phyloP scores from a whole-genome alignment of 257 asterid genomes.

The Verbena officinalis region DNA sequence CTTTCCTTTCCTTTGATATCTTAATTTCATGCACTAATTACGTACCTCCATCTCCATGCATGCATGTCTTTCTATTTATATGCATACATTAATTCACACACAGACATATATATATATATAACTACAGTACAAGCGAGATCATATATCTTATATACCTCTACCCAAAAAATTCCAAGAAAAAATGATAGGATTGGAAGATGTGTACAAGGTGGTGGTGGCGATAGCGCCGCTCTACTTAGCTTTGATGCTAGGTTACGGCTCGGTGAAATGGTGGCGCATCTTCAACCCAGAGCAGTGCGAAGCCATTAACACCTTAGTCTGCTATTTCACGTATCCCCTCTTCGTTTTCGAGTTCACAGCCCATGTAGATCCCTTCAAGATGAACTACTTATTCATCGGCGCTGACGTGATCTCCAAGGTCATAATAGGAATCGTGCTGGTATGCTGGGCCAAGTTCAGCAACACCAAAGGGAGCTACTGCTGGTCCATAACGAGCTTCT shows the following conservation, averaged over 20 bases:
- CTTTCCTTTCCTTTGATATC: neutral
- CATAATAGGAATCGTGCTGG: conserved; percentile 39
- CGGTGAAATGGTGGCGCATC: conserved; percentile 66
- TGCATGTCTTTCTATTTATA: neutral
- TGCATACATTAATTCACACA: neutral
- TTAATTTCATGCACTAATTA: too few relatives aligned
- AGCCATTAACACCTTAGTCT: conserved; percentile 50
- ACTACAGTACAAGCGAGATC: neutral
- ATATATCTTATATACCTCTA: too few relatives aligned
- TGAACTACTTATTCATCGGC: conserved; percentile 52
- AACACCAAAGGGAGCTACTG: conserved; percentile 42
- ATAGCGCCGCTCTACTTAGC: conserved; percentile 61
- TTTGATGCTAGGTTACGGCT: conserved; percentile 48
- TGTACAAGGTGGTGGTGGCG: conserved; percentile 59
- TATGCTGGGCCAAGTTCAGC: conserved; percentile 51
- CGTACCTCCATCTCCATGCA: too few relatives aligned
- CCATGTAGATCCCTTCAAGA: conserved; percentile 53
- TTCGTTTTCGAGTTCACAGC: conserved; percentile 64
- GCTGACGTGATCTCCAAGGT: conserved; percentile 60
- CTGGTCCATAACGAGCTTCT: conserved; percentile 65
- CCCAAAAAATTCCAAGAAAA: neutral
- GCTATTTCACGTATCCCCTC: conserved; percentile 53
- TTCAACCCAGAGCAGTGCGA: conserved; percentile 51
- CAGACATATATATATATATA: too few relatives aligned
- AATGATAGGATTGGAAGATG: conserved; percentile 63